Base-by-base conservation (phyloP, 1,284 basidiomycete species). In the Cryptococcus sp. region DNA sequence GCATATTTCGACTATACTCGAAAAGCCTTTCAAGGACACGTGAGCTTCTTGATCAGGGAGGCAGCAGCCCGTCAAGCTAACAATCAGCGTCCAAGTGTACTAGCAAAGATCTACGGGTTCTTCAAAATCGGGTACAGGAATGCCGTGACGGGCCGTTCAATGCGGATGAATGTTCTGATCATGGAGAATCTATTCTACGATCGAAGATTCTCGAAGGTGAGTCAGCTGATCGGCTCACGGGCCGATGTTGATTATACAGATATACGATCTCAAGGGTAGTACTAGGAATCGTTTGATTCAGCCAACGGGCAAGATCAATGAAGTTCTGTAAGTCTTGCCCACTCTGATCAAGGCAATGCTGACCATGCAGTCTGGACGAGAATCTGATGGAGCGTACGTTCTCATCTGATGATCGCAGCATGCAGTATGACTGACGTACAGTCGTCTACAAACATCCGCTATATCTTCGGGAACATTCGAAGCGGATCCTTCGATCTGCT, bases 181-280 rank as follows among this genome's bases (percentile, higher is more conserved):
- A 98, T 98, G 91, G 91, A 99, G 75, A 98, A 98, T 66, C 79
- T 98, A 13, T 94, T 97, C 70, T 94, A 96, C 70, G 88, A 92
- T 59, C 83, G 89, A 53, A 82, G 85, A 7, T 92, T 94, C 63
- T 83, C 86, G 10, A 91, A 86, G 79, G 90, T 88, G 64, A 22
- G 67, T 53, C 9, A 11, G 37, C 10, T 9, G 9, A 16, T 34
- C 32, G 10, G 9, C 32, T 34, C 4, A 4, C 7, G 1, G 16
- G 34, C 32, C 43, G 24, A 45, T 39, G n/a, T 48, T 32, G 40
- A 41, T 46, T 7, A 23, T 5, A 19, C 59, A 92, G 87, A 91
- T 94, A 48, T 98, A 92, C 71, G 93, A 98, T 69, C 78, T 97
- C 40, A 98, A 98, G 70, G 92, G 92, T 11, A 91, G 88, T 16